These are phyloP conservation scores for Candida sp. DNA, from an alignment of 1,139 yeast species.

Conservation along the genomic window DNA sequence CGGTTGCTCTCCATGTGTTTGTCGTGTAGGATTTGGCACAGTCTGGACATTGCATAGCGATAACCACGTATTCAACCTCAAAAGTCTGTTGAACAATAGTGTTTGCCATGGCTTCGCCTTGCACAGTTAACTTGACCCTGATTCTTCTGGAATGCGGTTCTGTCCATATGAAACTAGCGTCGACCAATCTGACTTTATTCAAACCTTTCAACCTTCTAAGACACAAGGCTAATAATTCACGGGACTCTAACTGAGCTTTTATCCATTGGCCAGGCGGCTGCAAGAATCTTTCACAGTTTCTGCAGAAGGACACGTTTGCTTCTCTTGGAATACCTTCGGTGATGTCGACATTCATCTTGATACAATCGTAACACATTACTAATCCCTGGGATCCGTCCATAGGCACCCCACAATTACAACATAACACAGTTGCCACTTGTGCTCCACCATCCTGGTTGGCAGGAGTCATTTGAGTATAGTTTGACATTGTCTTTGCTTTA, in stretches of 20 bases:
- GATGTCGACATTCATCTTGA: constrained; percentile 90
- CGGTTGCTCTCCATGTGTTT: constrained; percentile 97
- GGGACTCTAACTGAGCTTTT: constrained; percentile 85
- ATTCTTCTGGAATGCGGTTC: constrained; percentile 99
- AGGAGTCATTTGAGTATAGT: constrained; percentile 48
- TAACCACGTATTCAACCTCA: constrained; percentile 92
- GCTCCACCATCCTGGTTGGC: constrained; percentile 24
- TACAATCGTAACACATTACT: constrained; percentile 98
- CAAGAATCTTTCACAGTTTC: constrained; percentile 95
- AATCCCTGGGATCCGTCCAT: constrained; percentile 95
- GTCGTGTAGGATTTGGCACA: constrained; percentile 97
- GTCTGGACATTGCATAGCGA: constrained; percentile 98
- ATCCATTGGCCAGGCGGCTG: constrained; percentile 98
- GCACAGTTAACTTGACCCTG: constrained; percentile 89
- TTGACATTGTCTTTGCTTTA: constrained; percentile 38
- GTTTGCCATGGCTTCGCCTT: constrained; percentile 94
- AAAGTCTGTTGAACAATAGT: constrained; percentile 95
- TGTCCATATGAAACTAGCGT: constrained; percentile 97
- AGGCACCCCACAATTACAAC: constrained; percentile 99
- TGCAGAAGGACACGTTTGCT: constrained; percentile 89
- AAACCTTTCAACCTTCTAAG: constrained; percentile 88
- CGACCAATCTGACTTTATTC: constrained; percentile 85
- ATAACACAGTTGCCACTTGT: constrained; percentile 78
- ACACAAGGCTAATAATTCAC: constrained; percentile 92
- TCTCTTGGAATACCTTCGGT: constrained; percentile 97